phyloP scores from a whole-genome alignment of 2,329 filamentous ascomycete genomes.

The Fusarium neocosmosporiellum region DNA sequence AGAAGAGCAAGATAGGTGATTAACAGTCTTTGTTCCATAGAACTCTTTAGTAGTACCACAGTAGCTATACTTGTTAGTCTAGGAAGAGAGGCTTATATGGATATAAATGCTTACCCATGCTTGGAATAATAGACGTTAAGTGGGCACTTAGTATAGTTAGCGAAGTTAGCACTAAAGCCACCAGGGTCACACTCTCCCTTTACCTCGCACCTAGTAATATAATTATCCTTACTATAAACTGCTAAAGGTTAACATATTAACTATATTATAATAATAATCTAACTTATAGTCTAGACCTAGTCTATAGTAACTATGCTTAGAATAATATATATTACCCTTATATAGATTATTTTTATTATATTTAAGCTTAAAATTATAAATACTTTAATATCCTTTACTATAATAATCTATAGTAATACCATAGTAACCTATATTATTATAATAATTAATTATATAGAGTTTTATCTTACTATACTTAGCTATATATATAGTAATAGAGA shows the following conservation, averaged over 20 bases:
- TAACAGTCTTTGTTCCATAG: neutral
- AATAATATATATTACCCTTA: neutral
- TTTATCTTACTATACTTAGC: neutral
- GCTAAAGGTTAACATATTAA: neutral
- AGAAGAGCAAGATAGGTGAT: neutral
- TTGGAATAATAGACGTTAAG: neutral
- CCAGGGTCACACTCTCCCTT: neutral
- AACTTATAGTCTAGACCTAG: neutral
- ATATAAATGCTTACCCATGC: neutral
- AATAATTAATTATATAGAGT: neutral
- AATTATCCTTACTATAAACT: neutral
- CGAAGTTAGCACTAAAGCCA: neutral
- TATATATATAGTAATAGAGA: neutral
- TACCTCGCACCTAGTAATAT: neutral
- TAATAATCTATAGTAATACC: neutral
- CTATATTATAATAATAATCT: neutral
- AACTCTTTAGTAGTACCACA: neutral
- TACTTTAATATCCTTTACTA: neutral
- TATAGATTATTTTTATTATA: neutral
- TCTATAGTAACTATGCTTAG: neutral
- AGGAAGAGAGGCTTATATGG: neutral
- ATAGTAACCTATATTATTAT: neutral
- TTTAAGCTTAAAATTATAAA: neutral
- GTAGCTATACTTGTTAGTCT: neutral
- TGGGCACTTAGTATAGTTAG: neutral